Percentiles rank a stretch among this genome's conserved stretches.
These are phyloP conservation scores for Salisapilia sapeloensis DNA, from an alignment of 352 stramenopile species.

Conservation along the genomic window DNA sequence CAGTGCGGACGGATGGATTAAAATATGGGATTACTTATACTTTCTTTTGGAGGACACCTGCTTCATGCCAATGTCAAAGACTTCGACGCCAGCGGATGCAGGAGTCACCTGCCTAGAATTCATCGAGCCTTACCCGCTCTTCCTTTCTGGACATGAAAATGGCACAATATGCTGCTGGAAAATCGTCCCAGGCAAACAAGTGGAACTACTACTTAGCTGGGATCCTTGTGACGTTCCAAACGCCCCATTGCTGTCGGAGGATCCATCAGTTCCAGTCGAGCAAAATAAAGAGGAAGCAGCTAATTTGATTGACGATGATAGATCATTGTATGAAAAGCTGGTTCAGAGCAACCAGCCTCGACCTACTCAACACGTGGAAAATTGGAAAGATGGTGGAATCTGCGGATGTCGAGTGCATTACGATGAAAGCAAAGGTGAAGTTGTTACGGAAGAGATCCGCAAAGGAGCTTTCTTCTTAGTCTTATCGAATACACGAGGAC, in stretches of 20 bases:
- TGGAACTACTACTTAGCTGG: too few relatives aligned
- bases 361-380: too few relatives aligned
- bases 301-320: too few relatives aligned
- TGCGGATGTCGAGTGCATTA: slow-evolving; percentile 38
- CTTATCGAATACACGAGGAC: slow-evolving; percentile 15
- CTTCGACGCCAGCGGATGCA: slow-evolving; percentile 3
- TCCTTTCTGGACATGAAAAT: slow-evolving; percentile 55
- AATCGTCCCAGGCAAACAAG: slow-evolving; percentile 24
- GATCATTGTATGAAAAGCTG: too few relatives aligned
- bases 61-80: slow-evolving; percentile 1
- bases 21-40: slow-evolving; percentile 80
- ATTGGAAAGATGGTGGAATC: slow-evolving; percentile 9
- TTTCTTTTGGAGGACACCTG: slow-evolving; percentile 60
- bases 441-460: slow-evolving; percentile 24
- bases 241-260: too few relatives aligned
- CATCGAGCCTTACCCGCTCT: slow-evolving; percentile 51
- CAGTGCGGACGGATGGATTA: slow-evolving; percentile 37
- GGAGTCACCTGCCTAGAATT: slow-evolving; percentile 59
- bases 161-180: slow-evolving; percentile 41
- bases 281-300: not conserved
- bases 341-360: too few relatives aligned
- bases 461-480: slow-evolving; percentile 28
- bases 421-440: slow-evolving; percentile 35
- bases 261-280: too few relatives aligned
- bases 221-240: too few relatives aligned